phyloP scores from a whole-genome alignment of 768 basidiomycete species.

The Amanita pallidorosea region DNA sequence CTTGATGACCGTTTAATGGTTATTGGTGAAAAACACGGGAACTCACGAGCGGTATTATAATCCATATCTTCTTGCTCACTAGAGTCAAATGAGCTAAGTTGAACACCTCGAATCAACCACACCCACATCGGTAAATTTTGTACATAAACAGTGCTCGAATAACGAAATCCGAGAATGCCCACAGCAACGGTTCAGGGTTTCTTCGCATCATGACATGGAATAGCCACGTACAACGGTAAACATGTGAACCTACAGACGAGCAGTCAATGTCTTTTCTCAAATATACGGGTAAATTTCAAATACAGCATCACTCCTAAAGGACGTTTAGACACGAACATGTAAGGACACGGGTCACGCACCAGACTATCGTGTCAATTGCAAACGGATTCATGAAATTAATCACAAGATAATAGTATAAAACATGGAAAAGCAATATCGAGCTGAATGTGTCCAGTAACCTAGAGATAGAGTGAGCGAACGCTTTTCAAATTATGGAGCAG shows the following conservation, averaged over 20 bases:
- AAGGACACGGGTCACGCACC: constrained; percentile 23
- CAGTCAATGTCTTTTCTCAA: too few species aligned
- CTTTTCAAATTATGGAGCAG: too few species aligned
- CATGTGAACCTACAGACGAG: constrained; percentile 33
- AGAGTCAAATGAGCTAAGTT: neutral
- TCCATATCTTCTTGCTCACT: constrained; percentile 35
- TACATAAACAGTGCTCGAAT: constrained; percentile 41
- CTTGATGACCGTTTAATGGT: constrained; percentile 7
- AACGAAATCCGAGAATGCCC: constrained; percentile 40
- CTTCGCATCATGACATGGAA: neutral
- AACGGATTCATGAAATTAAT: constrained; percentile 38
- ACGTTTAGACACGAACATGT: too few species aligned
- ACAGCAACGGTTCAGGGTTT: neutral
- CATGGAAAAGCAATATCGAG: constrained; percentile 37
- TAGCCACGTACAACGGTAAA: constrained; percentile 33
- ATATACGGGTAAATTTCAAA: neutral
- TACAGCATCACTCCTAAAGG: too few species aligned
- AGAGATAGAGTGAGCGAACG: constrained; percentile 3
- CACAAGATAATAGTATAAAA: constrained; percentile 49
- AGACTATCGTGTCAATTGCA: constrained; percentile 9
- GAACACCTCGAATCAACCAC: neutral
- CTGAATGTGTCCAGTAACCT: constrained; percentile 51
- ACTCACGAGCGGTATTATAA: constrained; percentile 38
- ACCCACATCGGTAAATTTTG: constrained; percentile 40
- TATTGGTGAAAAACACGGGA: neutral